These are phyloP conservation scores for Rhizopus stolonifer DNA, from an alignment of 371 early-diverging fungal species.

Conservation along the genomic window DNA sequence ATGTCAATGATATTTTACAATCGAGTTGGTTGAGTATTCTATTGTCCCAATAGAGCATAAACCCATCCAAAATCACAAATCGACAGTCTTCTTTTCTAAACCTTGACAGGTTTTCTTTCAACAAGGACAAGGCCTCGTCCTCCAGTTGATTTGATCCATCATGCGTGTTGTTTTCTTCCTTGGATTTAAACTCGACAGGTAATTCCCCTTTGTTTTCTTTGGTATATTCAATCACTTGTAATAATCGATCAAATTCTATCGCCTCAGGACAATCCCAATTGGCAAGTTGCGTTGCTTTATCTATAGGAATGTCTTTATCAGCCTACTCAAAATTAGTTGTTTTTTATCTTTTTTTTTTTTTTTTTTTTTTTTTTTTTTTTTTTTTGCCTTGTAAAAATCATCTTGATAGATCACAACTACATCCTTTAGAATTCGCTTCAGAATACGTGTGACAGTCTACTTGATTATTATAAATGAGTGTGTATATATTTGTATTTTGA, in stretches of 20 bases:
- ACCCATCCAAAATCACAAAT: conserved; percentile 75
- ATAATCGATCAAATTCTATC: conserved; percentile 45
- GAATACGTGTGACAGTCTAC: conserved; percentile 56
- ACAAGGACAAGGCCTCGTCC: not conserved
- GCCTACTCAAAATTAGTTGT: conserved; percentile 28
- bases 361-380: not conserved
- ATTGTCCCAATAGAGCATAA: conserved; percentile 57
- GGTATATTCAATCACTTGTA: conserved; percentile 35
- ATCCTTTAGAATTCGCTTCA: conserved; percentile 57
- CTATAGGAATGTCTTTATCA: conserved; percentile 62
- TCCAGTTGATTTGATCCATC: conserved; percentile 9
- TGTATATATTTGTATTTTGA: too few relatives aligned
- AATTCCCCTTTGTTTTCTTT: conserved; percentile 38
- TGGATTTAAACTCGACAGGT: conserved; percentile 36
- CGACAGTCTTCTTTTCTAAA: conserved; percentile 7
- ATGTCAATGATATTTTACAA: conserved; percentile 57
- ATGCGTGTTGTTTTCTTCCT: conserved; percentile 31
- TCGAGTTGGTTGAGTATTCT: conserved; percentile 53
- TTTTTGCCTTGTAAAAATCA: conserved; percentile 64
- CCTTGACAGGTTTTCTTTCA: not conserved
- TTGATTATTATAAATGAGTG: too few relatives aligned
- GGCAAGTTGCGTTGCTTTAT: conserved; percentile 52
- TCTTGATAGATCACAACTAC: conserved; percentile 73
- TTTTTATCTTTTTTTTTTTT: not conserved
- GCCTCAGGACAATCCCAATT: conserved; percentile 85